phyloP scores from a whole-genome alignment of 768 basidiomycete species.

The Mycena crocata region DNA sequence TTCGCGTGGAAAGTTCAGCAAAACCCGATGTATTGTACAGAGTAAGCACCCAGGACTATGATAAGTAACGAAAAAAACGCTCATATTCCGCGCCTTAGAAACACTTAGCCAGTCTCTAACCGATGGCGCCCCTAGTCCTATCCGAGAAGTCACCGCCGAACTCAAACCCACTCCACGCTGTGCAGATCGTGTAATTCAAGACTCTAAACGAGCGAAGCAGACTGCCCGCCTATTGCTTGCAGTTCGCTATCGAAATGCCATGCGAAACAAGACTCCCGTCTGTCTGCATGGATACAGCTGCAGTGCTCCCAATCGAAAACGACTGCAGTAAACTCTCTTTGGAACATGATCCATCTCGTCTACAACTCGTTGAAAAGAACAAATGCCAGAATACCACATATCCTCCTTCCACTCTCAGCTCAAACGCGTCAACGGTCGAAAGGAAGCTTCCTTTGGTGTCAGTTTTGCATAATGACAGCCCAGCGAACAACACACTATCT shows the following conservation, averaged over 20 bases:
- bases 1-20: too few relatives aligned
- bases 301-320: neutral
- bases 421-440: neutral
- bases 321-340: neutral
- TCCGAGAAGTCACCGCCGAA: slow-evolving; percentile 4
- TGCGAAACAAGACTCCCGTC: neutral
- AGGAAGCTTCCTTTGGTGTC: neutral
- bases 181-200: slow-evolving; percentile 18
- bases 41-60: too few relatives aligned
- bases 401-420: neutral
- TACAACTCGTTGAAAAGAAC: neutral
- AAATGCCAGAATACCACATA: neutral
- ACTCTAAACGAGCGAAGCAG: neutral
- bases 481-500: slow-evolving; percentile 8
- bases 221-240: slow-evolving; percentile 9
- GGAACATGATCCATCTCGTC: neutral
- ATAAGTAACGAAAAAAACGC: too few relatives aligned
- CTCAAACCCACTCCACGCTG: slow-evolving; percentile 19
- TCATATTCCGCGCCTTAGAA: slow-evolving; percentile 18
- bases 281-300: neutral
- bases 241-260: slow-evolving; percentile 12
- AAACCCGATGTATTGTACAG: too few relatives aligned
- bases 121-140: neutral
- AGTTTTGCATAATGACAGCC: neutral
- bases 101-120: neutral